A percentile compares a stretch with the other conserved stretches of the same genome.
These are phyloP conservation scores for Oryza meridionalis DNA, from an alignment of 176 grass and related monocot genomes.

Conservation along the genomic window DNA sequence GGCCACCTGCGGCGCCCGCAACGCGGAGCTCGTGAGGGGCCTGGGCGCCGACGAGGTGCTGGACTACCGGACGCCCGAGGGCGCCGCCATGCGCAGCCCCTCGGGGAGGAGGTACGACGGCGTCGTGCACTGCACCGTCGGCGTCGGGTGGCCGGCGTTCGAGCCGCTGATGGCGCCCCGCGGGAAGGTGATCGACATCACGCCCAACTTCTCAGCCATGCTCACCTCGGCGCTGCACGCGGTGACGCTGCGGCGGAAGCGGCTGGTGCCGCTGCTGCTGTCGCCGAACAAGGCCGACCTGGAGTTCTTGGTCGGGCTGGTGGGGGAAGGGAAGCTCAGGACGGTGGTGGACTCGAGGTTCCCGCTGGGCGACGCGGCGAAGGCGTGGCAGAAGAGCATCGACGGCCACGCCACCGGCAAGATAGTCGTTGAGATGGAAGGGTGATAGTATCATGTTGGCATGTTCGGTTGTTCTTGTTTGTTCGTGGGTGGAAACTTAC, in stretches of 20 bases:
- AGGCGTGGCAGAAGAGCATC: constrained; percentile 74
- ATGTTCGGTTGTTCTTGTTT: neutral
- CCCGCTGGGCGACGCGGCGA: constrained; percentile 39
- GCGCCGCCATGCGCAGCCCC: constrained; percentile 55
- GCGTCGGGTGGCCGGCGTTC: constrained; percentile 55
- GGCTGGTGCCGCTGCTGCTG: constrained; percentile 50
- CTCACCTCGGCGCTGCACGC: constrained; percentile 42
- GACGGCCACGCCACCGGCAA: constrained; percentile 73
- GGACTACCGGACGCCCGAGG: constrained; percentile 66
- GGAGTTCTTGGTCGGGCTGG: constrained; percentile 61
- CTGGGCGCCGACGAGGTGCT: constrained; percentile 74
- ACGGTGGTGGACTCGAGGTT: constrained; percentile 59
- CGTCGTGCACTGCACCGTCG: constrained; percentile 57
- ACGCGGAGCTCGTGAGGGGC: constrained; percentile 57
- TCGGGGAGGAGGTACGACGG: constrained; percentile 60
- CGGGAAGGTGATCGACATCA: constrained; percentile 62
- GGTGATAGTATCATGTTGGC: neutral
- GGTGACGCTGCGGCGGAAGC: constrained; percentile 48
- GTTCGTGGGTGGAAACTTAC: too few relatives aligned
- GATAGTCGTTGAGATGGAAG: constrained; percentile 57
- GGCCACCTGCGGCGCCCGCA: constrained; percentile 54
- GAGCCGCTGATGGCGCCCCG: constrained; percentile 37
- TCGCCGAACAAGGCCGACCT: constrained; percentile 46
- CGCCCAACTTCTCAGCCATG: constrained; percentile 24
- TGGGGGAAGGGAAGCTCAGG: constrained; percentile 59